phyloP scores from a whole-genome alignment of 192 early-diverging fungal species.

The Umbelopsis vinacea region DNA sequence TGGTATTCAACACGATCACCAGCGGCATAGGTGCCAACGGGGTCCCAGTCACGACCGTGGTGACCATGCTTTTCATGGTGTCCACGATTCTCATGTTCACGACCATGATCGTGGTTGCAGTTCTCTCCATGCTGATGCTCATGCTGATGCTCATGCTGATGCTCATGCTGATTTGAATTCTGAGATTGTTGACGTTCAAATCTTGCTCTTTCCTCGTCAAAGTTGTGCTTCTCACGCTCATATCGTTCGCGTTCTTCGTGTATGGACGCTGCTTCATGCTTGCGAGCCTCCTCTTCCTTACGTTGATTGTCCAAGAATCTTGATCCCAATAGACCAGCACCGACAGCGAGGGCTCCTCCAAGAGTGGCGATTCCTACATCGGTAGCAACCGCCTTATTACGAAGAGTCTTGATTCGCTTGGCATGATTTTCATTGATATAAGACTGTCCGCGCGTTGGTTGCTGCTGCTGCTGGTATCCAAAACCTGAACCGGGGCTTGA shows the following conservation, averaged over 20 bases:
- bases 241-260: conserved; percentile 33
- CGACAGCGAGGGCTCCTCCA: conserved; percentile 48
- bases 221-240: conserved; percentile 21
- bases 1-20: conserved; percentile 56
- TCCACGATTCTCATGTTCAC: conserved; percentile 23
- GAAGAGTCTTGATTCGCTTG: conserved; percentile 44
- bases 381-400: conserved; percentile 43
- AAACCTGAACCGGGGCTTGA: neutral
- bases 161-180: conserved; percentile 25
- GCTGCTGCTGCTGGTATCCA: conserved; percentile 1
- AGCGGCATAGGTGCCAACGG: conserved; percentile 49
- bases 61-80: conserved; percentile 14
- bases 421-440: conserved; percentile 44
- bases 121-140: conserved; percentile 22
- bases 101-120: conserved; percentile 10
- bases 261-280: conserved; percentile 13
- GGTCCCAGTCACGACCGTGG: conserved; percentile 44
- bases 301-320: conserved; percentile 42
- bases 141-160: conserved; percentile 12
- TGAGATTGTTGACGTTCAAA: conserved; percentile 26
- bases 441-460: conserved; percentile 38
- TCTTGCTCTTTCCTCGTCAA: conserved; percentile 19
- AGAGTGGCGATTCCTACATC: conserved; percentile 44
- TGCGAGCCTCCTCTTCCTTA: conserved; percentile 36
- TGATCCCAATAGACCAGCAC: conserved; percentile 49